A percentile compares a stretch with the other conserved stretches of the same genome.
Conservation (phyloP, 2,329 filamentous ascomycete species). For the Herpotrichia juniperi region DNA sequence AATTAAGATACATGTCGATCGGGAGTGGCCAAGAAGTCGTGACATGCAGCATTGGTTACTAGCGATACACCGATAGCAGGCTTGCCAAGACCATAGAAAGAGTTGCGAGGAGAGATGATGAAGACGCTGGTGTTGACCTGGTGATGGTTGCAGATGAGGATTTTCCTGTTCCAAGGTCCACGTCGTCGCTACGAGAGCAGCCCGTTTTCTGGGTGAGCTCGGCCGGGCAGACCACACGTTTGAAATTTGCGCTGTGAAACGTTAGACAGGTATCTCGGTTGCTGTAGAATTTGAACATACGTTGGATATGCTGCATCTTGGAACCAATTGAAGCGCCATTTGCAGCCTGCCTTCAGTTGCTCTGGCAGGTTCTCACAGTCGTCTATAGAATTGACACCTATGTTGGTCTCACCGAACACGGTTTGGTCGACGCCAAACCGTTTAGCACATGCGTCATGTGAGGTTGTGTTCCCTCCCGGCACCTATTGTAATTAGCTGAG, state of each 20-base stretch:
- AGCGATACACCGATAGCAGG: conserved; percentile 32
- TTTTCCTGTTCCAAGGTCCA: conserved; percentile 20
- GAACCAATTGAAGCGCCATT: conserved; percentile 46
- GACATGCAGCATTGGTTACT: conserved; percentile 24
- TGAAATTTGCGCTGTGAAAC: conserved; percentile 42
- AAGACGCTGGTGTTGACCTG: conserved; percentile 18
- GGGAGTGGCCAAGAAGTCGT: conserved; percentile 21
- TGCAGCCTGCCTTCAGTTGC: conserved; percentile 30
- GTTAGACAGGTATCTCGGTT: conserved; percentile 24
- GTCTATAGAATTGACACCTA: conserved; percentile 34
- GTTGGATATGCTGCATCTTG: conserved; percentile 39
- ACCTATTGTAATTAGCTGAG: conserved; percentile 27
- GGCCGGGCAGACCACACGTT: conserved; percentile 41
- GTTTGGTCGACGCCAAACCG: conserved; percentile 39
- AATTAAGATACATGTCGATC: conserved; percentile 28
- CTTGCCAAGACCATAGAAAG: conserved; percentile 26
- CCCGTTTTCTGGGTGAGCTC: conserved; percentile 42
- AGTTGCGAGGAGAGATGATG: conserved; percentile 15
- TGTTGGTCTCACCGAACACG: conserved; percentile 37
- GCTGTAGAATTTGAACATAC: conserved; percentile 22
- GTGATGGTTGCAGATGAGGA: conserved; percentile 16
- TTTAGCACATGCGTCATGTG: conserved; percentile 37
- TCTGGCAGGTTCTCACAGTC: conserved; percentile 44
- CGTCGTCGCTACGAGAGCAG: conserved; percentile 42
- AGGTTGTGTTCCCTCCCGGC: conserved; percentile 45